These are phyloP conservation scores for Zasmidium angulare DNA, from an alignment of 2,329 filamentous ascomycete species.

Conservation along the genomic window DNA sequence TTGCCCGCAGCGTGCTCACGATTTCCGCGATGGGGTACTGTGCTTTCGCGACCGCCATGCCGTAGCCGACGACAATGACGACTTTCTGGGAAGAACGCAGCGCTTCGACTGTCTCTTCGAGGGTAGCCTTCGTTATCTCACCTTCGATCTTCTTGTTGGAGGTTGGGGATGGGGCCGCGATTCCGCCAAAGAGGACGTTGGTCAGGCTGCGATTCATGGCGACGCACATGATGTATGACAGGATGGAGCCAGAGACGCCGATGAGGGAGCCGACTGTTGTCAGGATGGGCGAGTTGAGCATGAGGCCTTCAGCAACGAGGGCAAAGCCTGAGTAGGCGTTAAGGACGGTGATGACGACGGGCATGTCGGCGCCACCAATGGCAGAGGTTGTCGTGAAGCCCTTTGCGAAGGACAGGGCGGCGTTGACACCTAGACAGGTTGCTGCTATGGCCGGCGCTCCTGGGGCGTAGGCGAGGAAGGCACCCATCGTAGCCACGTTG, in stretches of 20 bases:
- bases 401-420: constrained; percentile 76
- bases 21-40: constrained; percentile 89
- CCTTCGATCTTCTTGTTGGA: constrained; percentile 76
- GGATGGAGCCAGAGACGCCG: constrained; percentile 82
- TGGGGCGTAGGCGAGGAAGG: constrained; percentile 78
- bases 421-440: constrained; percentile 72
- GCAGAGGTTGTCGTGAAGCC: constrained; percentile 85
- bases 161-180: constrained; percentile 59
- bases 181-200: constrained; percentile 85
- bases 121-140: constrained; percentile 71
- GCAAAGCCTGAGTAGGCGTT: constrained; percentile 92
- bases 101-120: constrained; percentile 78
- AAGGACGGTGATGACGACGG: constrained; percentile 83
- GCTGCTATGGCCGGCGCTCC: constrained; percentile 77
- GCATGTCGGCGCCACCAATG: constrained; percentile 93
- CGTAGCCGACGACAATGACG: constrained; percentile 88
- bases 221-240: constrained; percentile 84
- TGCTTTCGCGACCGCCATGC: constrained; percentile 91
- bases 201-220: constrained; percentile 90
- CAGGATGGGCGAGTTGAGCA: constrained; percentile 83
- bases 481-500: constrained; percentile 80
- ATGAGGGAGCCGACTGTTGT: constrained; percentile 85
- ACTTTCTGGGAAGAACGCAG: constrained; percentile 76
- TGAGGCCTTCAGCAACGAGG: constrained; percentile 84
- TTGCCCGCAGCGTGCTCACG: constrained; percentile 68